These are phyloP conservation scores for Neonectria hederae DNA, from an alignment of 2,329 filamentous ascomycete species.

Conservation along the genomic window DNA sequence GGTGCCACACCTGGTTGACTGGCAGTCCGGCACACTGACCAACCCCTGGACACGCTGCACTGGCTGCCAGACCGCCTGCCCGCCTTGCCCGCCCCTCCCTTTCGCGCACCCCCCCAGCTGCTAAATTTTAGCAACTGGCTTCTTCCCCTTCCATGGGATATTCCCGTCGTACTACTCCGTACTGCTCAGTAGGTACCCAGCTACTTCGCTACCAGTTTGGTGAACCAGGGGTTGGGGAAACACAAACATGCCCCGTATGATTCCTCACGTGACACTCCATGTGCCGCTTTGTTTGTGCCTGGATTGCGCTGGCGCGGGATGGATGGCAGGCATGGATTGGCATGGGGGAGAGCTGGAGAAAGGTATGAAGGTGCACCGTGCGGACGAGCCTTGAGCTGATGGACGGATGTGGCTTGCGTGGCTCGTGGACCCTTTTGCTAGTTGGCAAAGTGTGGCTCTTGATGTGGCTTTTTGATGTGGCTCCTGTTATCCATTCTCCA, in stretches of 20 bases:
- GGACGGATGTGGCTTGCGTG: constrained; percentile 18
- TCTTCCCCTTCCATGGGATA: not conserved
- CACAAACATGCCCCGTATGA: not conserved
- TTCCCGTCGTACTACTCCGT: no score
- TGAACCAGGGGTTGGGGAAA: constrained; percentile 1
- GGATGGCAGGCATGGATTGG: not conserved
- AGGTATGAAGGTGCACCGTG: constrained; percentile 18
- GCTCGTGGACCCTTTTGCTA: not conserved
- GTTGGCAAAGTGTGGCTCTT: constrained; percentile 7
- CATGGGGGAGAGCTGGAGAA: constrained; percentile 22
- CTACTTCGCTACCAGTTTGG: not conserved
- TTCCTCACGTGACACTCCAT: not conserved
- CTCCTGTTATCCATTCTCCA: not conserved
- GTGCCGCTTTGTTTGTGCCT: not conserved
- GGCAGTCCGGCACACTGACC: constrained; percentile 7
- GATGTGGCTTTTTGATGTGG: not conserved
- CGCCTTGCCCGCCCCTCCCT: constrained; percentile 23
- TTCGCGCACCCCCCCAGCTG: constrained; percentile 30
- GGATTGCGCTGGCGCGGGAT: constrained; percentile 7
- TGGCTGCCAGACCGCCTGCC: constrained; percentile 43
- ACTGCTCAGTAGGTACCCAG: not conserved
- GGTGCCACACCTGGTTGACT: constrained; percentile 17
- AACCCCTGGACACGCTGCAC: constrained; percentile 30
- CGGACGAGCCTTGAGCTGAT: not conserved
- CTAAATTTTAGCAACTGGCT: constrained; percentile 27